Base-by-base conservation (phyloP, 495 filamentous ascomycete genomes). In the Aspergillus ellipticus region DNA sequence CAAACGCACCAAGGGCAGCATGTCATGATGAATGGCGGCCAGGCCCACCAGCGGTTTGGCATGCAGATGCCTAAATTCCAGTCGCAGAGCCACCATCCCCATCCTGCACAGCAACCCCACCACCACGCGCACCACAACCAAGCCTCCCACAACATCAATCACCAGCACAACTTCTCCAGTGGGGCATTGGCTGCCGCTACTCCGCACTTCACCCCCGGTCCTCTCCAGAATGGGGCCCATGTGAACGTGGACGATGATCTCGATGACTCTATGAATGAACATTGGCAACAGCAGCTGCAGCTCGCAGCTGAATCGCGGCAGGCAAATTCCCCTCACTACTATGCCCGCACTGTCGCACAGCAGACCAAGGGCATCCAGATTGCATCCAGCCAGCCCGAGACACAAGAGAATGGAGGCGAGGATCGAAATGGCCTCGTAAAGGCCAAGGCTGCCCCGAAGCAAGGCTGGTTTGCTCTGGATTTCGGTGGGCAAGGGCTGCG, bases 401-500 rank as follows among this genome's bases (percentile, higher is more conserved):
- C 80, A 11, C 78, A 85, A 52, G 89, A 92, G 55, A 71, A 74
- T 24, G 79, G 80, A 3, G 73, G 73, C 53, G 82, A 87, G 43
- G 84, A 82, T 52, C 74, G 87, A 62, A 82, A 88, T 74, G 76
- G 81, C 65, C 66, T 82, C 68, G 58, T 72, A 42, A 77, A 79
- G 53, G 70, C 77, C 43, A 82, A 84, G 35, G 74, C 82, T 62
- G 71, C 80, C 19, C 76, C 85, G 55, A 76, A 89, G 51, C 91
- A 96, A 66, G 86, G 90, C 61, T 97, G 94, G 94, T 78, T 87
- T 62, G 88, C 89, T 42, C 73, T 99, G 42, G 94, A 99, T 76
- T 85, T 97, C 63, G 92, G 92, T 63, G 94, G 92, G 0, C 95
- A 97, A 74, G 92, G 91, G 28, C 73, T 99, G 28, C 88, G 90